Evolutionary conservation across 176 grass and related monocot species (phyloP), one percentile per base, ranked within the genome.

Genomic region (Rhynchospora pubera): DNA sequence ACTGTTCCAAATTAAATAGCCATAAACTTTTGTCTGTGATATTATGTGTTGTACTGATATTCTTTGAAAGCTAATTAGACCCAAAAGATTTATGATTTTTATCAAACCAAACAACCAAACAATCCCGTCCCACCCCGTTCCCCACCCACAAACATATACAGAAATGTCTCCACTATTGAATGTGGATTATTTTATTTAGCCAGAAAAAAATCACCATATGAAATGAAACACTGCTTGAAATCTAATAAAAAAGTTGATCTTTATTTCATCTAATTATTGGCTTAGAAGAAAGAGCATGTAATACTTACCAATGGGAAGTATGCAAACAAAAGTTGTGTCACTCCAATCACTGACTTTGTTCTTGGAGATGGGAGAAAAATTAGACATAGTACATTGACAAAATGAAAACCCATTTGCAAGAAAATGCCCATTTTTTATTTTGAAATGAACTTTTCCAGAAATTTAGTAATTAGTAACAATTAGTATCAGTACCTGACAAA

Each of bases 401-500:
- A 46, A 48, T 80, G 58, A 48, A 65, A 84, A 72, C 50, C 70
- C 63, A 85, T 62, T n/a, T 55, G 73, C 82, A 79, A 50, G 3
- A 62, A 78, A 83, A 52, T 26, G 21, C 13, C 11, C 70, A n/a
- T n/a, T n/a, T 26, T 15, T 39, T 39, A 2, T 39, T 39, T 52
- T 26, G 4, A 24, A 74, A 7, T 15, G 2, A 52, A 52, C 12
- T 26, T n/a, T 50, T 74, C 10, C 11, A 5, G 7, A 69, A 73
- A 50, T 8, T 73, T 39, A 39, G 34, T 39, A 39, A 39, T 39
- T 39, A 39, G 34, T 61, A 44, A 65, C 14, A 30, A 55, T 18
- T 47, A 46, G 24, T 47, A 45, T 69, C 62, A 80, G 12, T 83
- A 82, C 96, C 93, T 99, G 91, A 88, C 89, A 95, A 16, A 99